Evolutionary conservation across 2,329 filamentous ascomycete genomes (phyloP).

Genomic region (Colletotrichum shisoi): DNA sequence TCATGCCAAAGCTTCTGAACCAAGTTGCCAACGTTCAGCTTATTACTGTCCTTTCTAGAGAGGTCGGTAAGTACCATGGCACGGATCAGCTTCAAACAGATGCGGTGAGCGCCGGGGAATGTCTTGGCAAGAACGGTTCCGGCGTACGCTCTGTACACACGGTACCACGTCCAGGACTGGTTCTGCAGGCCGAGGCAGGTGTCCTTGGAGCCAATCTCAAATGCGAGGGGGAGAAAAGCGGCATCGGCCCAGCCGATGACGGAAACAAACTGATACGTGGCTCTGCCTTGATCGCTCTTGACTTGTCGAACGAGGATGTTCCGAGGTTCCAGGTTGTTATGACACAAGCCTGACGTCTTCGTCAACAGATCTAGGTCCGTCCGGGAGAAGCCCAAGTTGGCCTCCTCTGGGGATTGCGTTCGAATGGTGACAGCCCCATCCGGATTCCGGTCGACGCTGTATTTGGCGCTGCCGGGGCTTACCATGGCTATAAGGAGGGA

Average conservation of each 20-base stretch:
- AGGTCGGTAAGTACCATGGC: background rate
- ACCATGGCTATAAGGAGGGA: background rate
- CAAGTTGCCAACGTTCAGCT: background rate
- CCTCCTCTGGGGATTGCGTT: background rate
- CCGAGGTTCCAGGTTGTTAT: slow-evolving; percentile 29
- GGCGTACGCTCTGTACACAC: background rate
- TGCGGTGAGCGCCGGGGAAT: background rate
- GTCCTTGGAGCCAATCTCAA: slow-evolving; percentile 19
- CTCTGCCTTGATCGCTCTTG: background rate
- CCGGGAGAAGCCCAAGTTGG: background rate
- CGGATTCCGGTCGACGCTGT: background rate
- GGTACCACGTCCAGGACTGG: slow-evolving; percentile 21
- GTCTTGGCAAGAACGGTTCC: background rate
- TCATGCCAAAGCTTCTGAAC: slow-evolving; percentile 9
- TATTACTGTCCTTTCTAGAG: background rate
- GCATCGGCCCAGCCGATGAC: slow-evolving; percentile 24
- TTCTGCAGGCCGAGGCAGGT: slow-evolving; percentile 5
- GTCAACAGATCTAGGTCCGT: slow-evolving; percentile 8
- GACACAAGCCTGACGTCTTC: slow-evolving; percentile 5
- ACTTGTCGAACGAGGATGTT: slow-evolving; percentile 12
- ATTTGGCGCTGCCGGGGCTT: background rate
- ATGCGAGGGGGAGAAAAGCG: slow-evolving; percentile 17
- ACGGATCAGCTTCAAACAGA: slow-evolving; percentile 4
- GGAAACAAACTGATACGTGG: background rate
- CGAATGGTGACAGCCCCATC: slow-evolving; percentile 7